Evolutionary conservation across 805 yeast species (phyloP), one percentile per base, ranked within the genome.

Genomic region (Barnettozyma pratensis): DNA sequence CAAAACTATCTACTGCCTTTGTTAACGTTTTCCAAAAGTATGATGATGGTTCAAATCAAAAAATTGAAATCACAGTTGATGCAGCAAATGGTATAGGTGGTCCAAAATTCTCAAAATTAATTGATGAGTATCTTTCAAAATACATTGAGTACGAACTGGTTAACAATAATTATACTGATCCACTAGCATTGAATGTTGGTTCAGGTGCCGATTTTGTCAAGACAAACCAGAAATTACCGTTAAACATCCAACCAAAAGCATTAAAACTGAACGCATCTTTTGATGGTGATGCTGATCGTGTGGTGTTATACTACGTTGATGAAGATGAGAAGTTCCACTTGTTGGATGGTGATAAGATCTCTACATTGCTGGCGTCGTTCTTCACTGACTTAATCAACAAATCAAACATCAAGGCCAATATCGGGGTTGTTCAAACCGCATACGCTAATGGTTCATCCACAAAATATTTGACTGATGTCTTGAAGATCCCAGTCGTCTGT

Each of bases 71-170:
- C 55, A 77, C 82, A 2, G 80, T 94, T 19, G 99, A 94, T 68
- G 83, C 90, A 37, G 99, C 99, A 7, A 94, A 94, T 63, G 99
- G 99, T n/a, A 87, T 94, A 37, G 99, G 99, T 14, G 96, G 90
- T 1, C 86, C 87, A 25, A 85, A 86, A 62, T 71, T 83, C 29
- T 59, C 65, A 27, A 70, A 73, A 27, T 67, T 91, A 49, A 67
- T 79, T 27, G 64, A 67, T 34, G 53, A 65, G 4, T 65, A 72
- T 41, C 63, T 83, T 42, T 50, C 61, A 3, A 65, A 72, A 3
- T 58, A 69, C 19, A 62, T 87, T 14, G 64, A 72, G 0, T 65
- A 74, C 40, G 58, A 70, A 12, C 66, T 79, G 46, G 75, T 83
- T 25, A 90, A 90, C 60, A 77, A 71, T 46, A 65, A 76, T 11